A percentile compares a stretch with the other conserved stretches of the same genome.
phyloP scores from a whole-genome alignment of 352 stramenopile species.

The Hyaloperonospora brassicae region DNA sequence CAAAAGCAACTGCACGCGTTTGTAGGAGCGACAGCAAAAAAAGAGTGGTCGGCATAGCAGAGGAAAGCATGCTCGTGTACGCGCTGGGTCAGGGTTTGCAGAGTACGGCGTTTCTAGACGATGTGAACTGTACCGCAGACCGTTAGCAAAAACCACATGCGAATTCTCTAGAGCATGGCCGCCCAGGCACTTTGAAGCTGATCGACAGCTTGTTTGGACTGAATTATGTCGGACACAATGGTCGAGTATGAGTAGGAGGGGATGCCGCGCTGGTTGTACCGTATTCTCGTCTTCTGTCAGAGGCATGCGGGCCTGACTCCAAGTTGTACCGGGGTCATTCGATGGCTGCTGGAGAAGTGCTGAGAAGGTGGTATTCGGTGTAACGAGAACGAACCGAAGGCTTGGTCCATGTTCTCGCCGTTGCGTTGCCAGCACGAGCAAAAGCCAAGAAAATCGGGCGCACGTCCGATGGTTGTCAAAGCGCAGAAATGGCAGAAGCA shows the following conservation, averaged over 20 bases:
- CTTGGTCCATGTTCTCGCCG: no score
- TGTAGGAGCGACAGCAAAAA: conserved; percentile 33
- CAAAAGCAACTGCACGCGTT: conserved; percentile 40
- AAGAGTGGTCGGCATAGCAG: conserved; percentile 37
- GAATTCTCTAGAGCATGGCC: conserved; percentile 16
- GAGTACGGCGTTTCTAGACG: no score
- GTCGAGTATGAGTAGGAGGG: conserved; percentile 8
- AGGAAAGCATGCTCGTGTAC: conserved; percentile 31
- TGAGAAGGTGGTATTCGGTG: no score
- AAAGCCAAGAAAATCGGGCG: no score
- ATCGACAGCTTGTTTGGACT: conserved; percentile 68
- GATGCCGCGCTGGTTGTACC: no score
- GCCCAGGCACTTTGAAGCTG: conserved; percentile 52
- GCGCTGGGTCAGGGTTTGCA: conserved; percentile 39
- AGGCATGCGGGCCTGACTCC: conserved; percentile 10
- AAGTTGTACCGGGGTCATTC: conserved; percentile 3
- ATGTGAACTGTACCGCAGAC: no score
- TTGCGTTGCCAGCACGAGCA: no score
- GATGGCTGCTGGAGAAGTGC: conserved; percentile 5
- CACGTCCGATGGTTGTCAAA: no score
- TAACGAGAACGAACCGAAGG: no score
- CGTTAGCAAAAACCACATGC: no score
- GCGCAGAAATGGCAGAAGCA: no score
- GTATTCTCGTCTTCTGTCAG: conserved; percentile 6
- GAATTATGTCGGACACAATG: conserved; percentile 16